Evolutionary conservation across 352 stramenopile genomes (phyloP).

Genomic region (Globisporangium perplexum): DNA sequence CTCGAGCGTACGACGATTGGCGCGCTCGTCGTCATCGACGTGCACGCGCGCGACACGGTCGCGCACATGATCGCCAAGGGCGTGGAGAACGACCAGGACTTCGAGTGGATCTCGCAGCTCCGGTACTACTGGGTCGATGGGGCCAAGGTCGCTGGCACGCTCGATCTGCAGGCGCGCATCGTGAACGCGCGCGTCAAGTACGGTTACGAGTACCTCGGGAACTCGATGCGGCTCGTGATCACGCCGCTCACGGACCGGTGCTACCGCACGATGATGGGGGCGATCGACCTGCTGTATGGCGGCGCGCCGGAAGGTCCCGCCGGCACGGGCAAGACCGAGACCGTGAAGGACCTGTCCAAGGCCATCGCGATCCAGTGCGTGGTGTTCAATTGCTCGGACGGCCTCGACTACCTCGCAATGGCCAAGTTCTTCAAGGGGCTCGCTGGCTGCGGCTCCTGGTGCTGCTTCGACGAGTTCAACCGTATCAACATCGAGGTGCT

Average conservation of each 20-base stretch:
- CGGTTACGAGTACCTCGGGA: slow-evolving; percentile 91
- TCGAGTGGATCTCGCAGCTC: slow-evolving; percentile 92
- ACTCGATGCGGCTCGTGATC: slow-evolving; percentile 92
- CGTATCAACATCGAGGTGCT: slow-evolving; percentile 95
- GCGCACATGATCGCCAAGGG: slow-evolving; percentile 89
- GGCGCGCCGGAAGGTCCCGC: slow-evolving; percentile 90
- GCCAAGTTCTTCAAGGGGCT: slow-evolving; percentile 96
- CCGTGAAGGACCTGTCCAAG: slow-evolving; percentile 93
- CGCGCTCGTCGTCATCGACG: slow-evolving; percentile 91
- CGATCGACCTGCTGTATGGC: slow-evolving; percentile 92
- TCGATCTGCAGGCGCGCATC: slow-evolving; percentile 84
- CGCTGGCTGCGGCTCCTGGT: slow-evolving; percentile 89
- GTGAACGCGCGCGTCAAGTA: slow-evolving; percentile 87
- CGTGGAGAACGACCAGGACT: slow-evolving; percentile 87
- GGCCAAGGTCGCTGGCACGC: slow-evolving; percentile 34
- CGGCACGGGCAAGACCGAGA: slow-evolving; percentile 95
- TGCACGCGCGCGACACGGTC: slow-evolving; percentile 91
- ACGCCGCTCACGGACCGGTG: slow-evolving; percentile 93
- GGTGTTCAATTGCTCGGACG: slow-evolving; percentile 93
- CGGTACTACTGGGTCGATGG: slow-evolving; percentile 91
- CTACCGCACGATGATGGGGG: slow-evolving; percentile 93
- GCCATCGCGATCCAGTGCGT: slow-evolving; percentile 94
- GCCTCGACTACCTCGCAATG: slow-evolving; percentile 92
- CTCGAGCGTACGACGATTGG: slow-evolving; percentile 90
- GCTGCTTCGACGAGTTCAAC: slow-evolving; percentile 95